Evolutionary conservation across 2,329 filamentous ascomycete species (phyloP), one percentile per base, ranked within the genome.

Genomic region (Arachnomyces sp.): DNA sequence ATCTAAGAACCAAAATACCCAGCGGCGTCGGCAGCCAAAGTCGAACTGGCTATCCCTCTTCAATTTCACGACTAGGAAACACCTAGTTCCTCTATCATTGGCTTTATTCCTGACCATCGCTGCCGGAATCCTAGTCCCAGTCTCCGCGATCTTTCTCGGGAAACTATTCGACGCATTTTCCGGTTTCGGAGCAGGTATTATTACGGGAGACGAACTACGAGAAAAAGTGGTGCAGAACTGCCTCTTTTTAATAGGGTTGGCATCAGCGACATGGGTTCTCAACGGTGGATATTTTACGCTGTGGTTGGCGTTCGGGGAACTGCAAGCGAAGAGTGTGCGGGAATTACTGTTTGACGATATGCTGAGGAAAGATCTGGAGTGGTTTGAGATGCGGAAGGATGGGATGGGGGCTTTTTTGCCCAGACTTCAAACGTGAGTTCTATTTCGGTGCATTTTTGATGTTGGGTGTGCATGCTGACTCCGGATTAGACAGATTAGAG

Each of bases 291-390:
- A 86, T 50, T 81, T 87, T 51, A 71, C 73, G 1, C 60, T 77
- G 0, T 95, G 89, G 80, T 68, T 90, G 21, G 57, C 75, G 0
- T 92, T 92, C 58, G 86, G 89, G 11, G 89, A 95, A 60, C 53
- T 86, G 2, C 86, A 95, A 49, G 86, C 84, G 0, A 75, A 74
- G 25, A 75, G 64, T 34, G 80, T 79, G 5, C 75, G 87, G 4
- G 67, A 72, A 12, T 67, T 64, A 4, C 62, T 92, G 2, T 95
- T 95, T 54, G 52, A 66, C 1, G 74, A 74, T 2, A 65, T 96
- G 28, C 57, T 94, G n/a, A 63, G 68, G 4, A 86, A 82, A 54
- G 78, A 90, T 9, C 77, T 92, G 56, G 71, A 73, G 34, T 96
- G 89, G 88, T 95, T 86, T 54, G 88, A 95, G 56, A 68, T 72